A percentile compares a stretch with the other conserved stretches of the same genome.
Conservation (phyloP, 179 eudicot species). For the Vitellaria paradoxa region DNA sequence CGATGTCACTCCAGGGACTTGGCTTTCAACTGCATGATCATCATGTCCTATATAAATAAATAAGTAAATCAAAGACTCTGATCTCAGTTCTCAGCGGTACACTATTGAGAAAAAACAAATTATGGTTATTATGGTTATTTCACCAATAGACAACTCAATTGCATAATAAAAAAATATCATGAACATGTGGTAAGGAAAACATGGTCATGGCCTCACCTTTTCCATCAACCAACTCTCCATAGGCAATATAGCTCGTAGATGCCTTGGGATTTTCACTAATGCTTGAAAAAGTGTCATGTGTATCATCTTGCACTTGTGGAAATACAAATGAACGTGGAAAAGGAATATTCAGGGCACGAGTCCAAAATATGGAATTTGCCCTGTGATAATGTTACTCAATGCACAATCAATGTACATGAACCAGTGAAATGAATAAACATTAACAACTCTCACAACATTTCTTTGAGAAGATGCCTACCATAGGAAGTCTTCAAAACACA, state of each 20-base stretch:
- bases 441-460: not conserved
- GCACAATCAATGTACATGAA: slow-evolving; percentile 11
- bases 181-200: slow-evolving; percentile 7
- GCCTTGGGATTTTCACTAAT: slow-evolving; percentile 18
- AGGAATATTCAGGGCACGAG: slow-evolving; percentile 92
- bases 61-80: not conserved
- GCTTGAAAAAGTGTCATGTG: slow-evolving; percentile 18
- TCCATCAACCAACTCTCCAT: slow-evolving; percentile 24
- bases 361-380: slow-evolving; percentile 98
- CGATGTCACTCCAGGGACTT: slow-evolving; percentile 27
- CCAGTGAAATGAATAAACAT: not conserved
- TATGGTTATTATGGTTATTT: not conserved
- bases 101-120: not conserved
- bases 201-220: slow-evolving; percentile 25
- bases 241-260: slow-evolving; percentile 18
- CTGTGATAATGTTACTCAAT: slow-evolving; percentile 29
- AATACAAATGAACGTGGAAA: slow-evolving; percentile 64
- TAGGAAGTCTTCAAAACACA: slow-evolving; percentile 81
- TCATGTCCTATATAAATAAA: slow-evolving; percentile 24
- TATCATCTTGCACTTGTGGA: slow-evolving; percentile 43
- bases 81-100: not conserved
- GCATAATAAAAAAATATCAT: not conserved
- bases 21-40: slow-evolving; percentile 17
- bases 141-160: not conserved
- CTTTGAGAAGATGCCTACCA: slow-evolving; percentile 50